phyloP scores from a whole-genome alignment of 1,284 basidiomycete species.

The Rhodotorula sp. region DNA sequence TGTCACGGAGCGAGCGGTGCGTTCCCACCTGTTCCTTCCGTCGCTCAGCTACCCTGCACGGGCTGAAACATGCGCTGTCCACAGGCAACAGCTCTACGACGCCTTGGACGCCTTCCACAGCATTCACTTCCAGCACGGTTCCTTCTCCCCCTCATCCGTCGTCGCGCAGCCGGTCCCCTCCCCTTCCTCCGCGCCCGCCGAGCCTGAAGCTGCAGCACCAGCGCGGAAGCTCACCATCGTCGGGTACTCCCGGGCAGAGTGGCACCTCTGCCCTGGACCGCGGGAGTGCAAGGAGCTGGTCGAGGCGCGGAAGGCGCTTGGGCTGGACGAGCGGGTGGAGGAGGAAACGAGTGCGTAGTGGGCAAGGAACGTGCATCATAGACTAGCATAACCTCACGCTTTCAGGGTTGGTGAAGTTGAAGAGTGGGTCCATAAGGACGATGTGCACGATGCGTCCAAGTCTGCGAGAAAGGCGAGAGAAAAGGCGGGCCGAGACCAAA shows the following conservation, averaged over 20 bases:
- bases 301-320: constrained; percentile 21
- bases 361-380: no score
- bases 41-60: accelerated
- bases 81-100: constrained; percentile 22
- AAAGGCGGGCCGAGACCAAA: no score
- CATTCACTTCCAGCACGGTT: constrained; percentile 30
- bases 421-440: no score
- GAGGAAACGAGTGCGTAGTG: not conserved
- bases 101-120: constrained; percentile 23
- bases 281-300: constrained; percentile 21
- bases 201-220: no score
- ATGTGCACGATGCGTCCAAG: no score
- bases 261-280: constrained; percentile 25
- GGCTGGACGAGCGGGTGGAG: not conserved
- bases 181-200: not conserved
- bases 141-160: constrained; percentile 31
- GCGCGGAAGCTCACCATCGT: constrained; percentile 20
- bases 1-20: constrained; percentile 13
- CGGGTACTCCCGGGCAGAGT: constrained; percentile 29
- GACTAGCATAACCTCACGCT: no score
- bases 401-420: no score
- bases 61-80: no score
- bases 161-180: not conserved
- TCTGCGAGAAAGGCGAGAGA: no score
- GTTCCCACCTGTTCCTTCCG: not conserved